Conservation (phyloP, 805 yeast genomes). For the Candida dajiaensis region DNA sequence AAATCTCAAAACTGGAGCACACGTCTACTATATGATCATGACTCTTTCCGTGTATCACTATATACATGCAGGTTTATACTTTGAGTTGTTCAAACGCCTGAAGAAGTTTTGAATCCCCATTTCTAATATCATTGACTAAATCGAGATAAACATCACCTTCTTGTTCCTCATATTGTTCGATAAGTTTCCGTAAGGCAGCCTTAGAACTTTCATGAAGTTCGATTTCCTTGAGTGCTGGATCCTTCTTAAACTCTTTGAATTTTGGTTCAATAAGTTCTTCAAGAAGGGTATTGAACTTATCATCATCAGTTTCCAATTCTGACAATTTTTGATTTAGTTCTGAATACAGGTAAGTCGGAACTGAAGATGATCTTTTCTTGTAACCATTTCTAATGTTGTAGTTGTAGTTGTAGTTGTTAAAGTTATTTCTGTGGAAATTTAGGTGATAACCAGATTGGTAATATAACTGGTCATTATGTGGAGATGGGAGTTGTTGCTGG, state of each 20-base stretch:
- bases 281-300: slow-evolving; percentile 3
- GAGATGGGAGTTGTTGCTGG: neutral
- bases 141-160: slow-evolving; percentile 2
- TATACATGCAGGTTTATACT: neutral
- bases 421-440: neutral
- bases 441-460: neutral
- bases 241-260: neutral
- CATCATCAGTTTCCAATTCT: slow-evolving; percentile 3
- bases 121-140: slow-evolving; percentile 5
- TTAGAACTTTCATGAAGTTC: neutral
- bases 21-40: neutral
- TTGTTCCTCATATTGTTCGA: neutral
- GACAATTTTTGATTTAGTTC: neutral
- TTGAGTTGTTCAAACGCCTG: slow-evolving; percentile 2
- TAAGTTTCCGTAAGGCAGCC: neutral
- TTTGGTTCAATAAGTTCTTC: slow-evolving; percentile 3
- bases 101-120: slow-evolving; percentile 3
- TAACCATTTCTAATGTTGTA: slow-evolving; percentile 1
- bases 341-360: neutral
- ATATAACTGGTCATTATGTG: neutral
- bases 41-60: neutral
- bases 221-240: neutral
- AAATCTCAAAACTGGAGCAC: neutral
- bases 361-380: neutral
- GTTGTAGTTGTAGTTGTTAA: neutral